Base-by-base conservation (phyloP, 169 alveolate species). In the Eimeria acervulina region DNA sequence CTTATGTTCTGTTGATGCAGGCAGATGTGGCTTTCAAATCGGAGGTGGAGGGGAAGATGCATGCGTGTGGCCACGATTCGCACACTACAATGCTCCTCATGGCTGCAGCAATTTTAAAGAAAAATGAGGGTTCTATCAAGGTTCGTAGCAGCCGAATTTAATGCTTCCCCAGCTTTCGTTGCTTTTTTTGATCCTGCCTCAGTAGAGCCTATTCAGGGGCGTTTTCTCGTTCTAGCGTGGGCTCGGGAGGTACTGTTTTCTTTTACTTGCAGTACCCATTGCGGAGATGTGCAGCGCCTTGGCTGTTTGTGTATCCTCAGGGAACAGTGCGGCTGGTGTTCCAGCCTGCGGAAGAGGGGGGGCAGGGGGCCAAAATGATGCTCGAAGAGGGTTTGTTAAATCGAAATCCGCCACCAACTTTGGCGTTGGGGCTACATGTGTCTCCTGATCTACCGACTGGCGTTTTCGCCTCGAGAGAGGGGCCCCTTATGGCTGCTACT, bases 61-160 rank as follows among this genome's bases (percentile, higher is more conserved):
- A 96, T 72, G 97, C 97, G 59, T 96, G 97, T 81, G 97, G 97
- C 87, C 97, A 96, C 55, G 97, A 96, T 33, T 91, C 74, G 31
- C 97, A 96, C 74, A 95, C 97, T 28, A 31, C 97, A 70, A 94
- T 96, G 97, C 97, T 96, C 31, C 94, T 96, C 68, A 97, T 96
- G 63, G 97, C 97, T 23, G 97, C 97, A 47, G 81, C 83, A 1
- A 55, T 81, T 31, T 94, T 96, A 26, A 96, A 96, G 70, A 52
- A 83, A 23, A 72, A 52, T 55, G 97, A 96, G 38, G 72, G 74
- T 13, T 59, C 90, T 0, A 23, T 95, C 26, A 66, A 85, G 59
- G 96, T 95, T 26, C 23, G 95, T 38, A 7, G 4, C 21, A 44
- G 33, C 26, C 23, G 36, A 84, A 19, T 40, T 59, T 84, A 40